Evolutionary conservation across 306 rosid genomes (phyloP).

Genomic region (Psophocarpus tetragonolobus): DNA sequence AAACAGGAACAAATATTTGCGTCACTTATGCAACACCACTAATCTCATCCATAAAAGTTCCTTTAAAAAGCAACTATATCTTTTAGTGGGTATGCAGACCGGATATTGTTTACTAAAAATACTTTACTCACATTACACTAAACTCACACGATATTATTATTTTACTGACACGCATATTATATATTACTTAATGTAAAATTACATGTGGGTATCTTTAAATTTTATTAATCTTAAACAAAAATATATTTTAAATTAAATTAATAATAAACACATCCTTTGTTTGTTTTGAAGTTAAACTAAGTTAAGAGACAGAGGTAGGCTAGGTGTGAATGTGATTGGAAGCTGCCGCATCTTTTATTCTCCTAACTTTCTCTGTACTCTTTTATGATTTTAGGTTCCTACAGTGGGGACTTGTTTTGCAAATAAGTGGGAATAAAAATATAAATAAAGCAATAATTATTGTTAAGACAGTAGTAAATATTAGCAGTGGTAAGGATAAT

Average conservation of each 20-base stretch:
- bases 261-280: background rate
- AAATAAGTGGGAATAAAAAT: background rate
- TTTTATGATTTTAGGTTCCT: background rate
- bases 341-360: background rate
- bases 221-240: background rate
- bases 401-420: background rate
- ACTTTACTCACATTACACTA: background rate
- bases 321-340: background rate
- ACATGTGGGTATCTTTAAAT: background rate
- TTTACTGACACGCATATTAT: background rate
- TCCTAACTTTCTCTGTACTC: background rate
- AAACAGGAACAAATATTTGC: constrained; percentile 23
- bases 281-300: background rate
- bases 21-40: background rate
- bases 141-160: background rate
- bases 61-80: background rate
- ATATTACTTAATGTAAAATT: background rate
- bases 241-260: background rate
- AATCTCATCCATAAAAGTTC: background rate
- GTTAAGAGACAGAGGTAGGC: background rate
- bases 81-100: background rate
- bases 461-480: background rate
- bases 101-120: background rate
- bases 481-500: background rate
- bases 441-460: background rate